These are phyloP conservation scores for Fusarium redolens DNA, from an alignment of 2,329 filamentous ascomycete species.

Conservation along the genomic window DNA sequence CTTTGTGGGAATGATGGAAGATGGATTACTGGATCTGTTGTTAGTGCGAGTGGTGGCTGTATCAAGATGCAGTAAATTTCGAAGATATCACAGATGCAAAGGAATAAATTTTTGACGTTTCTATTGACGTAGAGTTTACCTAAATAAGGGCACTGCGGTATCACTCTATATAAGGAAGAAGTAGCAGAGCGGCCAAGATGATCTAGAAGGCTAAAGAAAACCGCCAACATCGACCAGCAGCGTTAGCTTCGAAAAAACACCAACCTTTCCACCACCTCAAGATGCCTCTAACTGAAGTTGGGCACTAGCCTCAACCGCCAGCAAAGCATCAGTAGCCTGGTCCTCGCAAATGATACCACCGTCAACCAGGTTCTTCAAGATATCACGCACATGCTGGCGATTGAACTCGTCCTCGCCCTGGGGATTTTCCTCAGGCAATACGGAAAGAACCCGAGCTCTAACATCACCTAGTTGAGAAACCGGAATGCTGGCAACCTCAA, in stretches of 20 bases:
- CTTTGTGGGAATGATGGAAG: slow-evolving; percentile 49
- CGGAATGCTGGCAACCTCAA: not conserved
- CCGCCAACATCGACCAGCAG: fast-evolving
- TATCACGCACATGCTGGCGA: not conserved
- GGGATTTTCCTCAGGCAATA: fast-evolving
- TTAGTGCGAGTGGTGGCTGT: slow-evolving; percentile 51
- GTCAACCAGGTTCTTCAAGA: not conserved
- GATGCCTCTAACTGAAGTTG: not conserved
- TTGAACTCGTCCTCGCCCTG: not conserved
- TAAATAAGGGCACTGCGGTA: too few relatives aligned
- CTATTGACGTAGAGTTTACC: not conserved
- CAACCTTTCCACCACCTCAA: fast-evolving
- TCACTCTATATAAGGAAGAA: not conserved
- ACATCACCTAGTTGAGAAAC: not conserved
- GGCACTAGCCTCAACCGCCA: not conserved
- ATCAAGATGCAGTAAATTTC: slow-evolving; percentile 45
- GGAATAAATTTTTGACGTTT: fast-evolving
- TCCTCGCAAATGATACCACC: not conserved
- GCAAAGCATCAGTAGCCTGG: not conserved
- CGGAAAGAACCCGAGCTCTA: not conserved
- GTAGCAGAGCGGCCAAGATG: not conserved
- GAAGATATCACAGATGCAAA: too few relatives aligned
- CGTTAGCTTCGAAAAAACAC: not conserved
- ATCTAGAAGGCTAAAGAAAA: not conserved
- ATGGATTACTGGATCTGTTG: slow-evolving; percentile 52